Evolutionary conservation across 2,329 filamentous ascomycete species (phyloP).

Genomic region (Thielaviopsis ethacetica): DNA sequence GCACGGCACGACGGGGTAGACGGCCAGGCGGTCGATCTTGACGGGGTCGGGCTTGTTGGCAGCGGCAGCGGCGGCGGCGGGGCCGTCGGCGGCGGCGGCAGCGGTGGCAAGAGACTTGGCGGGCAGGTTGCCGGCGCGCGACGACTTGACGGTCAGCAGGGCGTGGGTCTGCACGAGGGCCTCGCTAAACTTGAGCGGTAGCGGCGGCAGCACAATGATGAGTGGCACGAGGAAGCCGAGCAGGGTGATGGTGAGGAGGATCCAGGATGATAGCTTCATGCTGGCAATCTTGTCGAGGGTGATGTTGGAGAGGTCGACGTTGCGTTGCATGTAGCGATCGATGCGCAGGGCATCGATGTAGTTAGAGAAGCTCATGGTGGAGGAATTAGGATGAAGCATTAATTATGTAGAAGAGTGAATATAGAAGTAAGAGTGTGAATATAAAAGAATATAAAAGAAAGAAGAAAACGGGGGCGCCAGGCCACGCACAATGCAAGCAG

Average conservation of each 20-base stretch:
- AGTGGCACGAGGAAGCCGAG: conserved; percentile 36
- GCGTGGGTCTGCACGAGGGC: conserved; percentile 38
- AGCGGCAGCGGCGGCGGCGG: background rate
- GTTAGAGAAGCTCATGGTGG: background rate
- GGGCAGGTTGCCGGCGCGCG: conserved; percentile 8
- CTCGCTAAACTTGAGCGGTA: conserved; percentile 35
- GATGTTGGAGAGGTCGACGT: conserved; percentile 1
- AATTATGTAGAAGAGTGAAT: too few relatives aligned
- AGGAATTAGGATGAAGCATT: background rate
- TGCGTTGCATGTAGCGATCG: conserved; percentile 8
- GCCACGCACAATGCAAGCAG: background rate
- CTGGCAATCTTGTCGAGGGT: conserved; percentile 14
- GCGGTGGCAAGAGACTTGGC: background rate
- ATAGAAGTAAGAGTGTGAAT: background rate
- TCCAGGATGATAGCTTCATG: conserved; percentile 19
- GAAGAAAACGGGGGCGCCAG: background rate
- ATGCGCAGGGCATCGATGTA: conserved; percentile 8
- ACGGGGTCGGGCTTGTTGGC: conserved; percentile 22
- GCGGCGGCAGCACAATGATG: conserved; percentile 37
- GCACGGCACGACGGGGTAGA: conserved; percentile 77
- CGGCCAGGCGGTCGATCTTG: conserved; percentile 40
- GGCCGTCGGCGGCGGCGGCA: background rate
- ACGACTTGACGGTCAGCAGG: conserved; percentile 19
- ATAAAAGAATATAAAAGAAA: background rate
- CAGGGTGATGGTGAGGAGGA: conserved; percentile 28